These are phyloP conservation scores for Triticum timopheevii DNA, from an alignment of 176 grass and related monocot genomes.

Conservation along the genomic window DNA sequence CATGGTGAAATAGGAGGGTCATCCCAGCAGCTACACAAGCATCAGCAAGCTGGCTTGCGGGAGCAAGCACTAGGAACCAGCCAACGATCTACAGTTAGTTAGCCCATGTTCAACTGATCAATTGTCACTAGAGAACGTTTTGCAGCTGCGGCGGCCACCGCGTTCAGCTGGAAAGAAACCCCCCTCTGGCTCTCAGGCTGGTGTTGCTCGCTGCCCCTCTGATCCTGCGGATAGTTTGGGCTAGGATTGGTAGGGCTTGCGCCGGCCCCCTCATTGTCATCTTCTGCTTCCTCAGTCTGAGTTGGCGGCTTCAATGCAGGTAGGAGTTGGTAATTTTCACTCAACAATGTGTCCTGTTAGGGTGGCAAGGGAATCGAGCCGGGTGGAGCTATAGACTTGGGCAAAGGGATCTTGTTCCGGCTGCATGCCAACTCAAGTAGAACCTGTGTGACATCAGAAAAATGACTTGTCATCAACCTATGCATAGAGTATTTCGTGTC, in stretches of 20 bases:
- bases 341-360: conserved; percentile 79
- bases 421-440: conserved; percentile 69
- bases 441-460: conserved; percentile 48
- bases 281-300: conserved; percentile 67
- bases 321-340: conserved; percentile 74
- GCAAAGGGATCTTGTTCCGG: conserved; percentile 83
- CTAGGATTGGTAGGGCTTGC: conserved; percentile 36
- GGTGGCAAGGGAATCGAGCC: conserved; percentile 83
- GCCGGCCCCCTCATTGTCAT: conserved; percentile 43
- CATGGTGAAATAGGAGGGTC: conserved; percentile 16
- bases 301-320: conserved; percentile 49
- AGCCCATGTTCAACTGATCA: conserved; percentile 49
- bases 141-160: conserved; percentile 48
- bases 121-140: conserved; percentile 49
- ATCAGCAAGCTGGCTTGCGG: background rate
- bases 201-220: conserved; percentile 36
- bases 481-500: background rate
- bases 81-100: background rate
- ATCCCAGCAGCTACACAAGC: background rate
- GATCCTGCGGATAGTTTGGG: conserved; percentile 41
- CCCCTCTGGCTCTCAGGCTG: conserved; percentile 60
- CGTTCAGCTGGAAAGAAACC: conserved; percentile 86
- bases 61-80: background rate
- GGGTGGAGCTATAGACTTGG: conserved; percentile 82
- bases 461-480: conserved; percentile 9